A percentile compares a stretch with the other conserved stretches of the same genome.
Conservation (phyloP, 257 asterid genomes). For the Solanum sitiens region DNA sequence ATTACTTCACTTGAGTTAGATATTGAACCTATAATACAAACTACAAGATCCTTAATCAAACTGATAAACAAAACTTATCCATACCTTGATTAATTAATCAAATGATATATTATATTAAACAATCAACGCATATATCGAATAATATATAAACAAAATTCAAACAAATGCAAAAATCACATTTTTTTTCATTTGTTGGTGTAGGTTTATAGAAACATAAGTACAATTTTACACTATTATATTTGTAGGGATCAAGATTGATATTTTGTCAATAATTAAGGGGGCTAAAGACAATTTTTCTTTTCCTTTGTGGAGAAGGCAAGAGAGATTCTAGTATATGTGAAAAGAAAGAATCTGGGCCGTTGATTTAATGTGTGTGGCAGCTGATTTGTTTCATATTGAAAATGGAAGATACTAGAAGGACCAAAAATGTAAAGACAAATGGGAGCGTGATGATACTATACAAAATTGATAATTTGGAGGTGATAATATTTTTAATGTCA, state of each 20-base stretch:
- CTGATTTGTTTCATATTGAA: not conserved
- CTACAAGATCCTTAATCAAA: not conserved
- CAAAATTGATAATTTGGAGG: not conserved
- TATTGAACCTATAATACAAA: not conserved
- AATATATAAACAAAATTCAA: not conserved
- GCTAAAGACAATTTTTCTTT: not conserved
- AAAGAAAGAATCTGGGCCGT: not conserved
- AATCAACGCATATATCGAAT: not conserved
- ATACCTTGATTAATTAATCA: not conserved
- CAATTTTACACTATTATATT: not conserved
- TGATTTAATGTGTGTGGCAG: not conserved
- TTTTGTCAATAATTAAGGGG: not conserved
- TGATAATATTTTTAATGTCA: not conserved
- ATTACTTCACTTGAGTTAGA: fast-evolving
- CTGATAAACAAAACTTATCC: not conserved
- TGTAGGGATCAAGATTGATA: not conserved
- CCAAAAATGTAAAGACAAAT: not conserved
- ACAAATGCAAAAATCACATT: not conserved
- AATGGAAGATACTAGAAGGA: not conserved
- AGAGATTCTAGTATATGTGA: not conserved
- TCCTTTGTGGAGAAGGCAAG: not conserved
- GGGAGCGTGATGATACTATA: not conserved
- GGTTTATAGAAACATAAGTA: not conserved
- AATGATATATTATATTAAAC: not conserved
- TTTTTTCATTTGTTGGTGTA: not conserved